These are phyloP conservation scores for Skeletonema costatum DNA, from an alignment of 108 stramenopile genomes.

Conservation along the genomic window DNA sequence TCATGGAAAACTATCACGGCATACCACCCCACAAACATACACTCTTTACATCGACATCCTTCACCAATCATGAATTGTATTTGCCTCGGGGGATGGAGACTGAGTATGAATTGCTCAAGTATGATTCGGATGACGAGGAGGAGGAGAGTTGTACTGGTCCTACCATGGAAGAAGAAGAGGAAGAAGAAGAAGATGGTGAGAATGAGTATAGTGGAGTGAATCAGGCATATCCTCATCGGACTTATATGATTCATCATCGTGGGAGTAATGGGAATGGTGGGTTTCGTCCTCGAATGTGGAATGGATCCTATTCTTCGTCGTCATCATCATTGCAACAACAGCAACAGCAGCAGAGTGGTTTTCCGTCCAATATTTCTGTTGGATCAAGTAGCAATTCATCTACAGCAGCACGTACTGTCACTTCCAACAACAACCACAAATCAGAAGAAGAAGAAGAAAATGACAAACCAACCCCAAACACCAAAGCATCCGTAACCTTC, in stretches of 20 bases:
- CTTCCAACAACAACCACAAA: background rate
- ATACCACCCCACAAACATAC: background rate
- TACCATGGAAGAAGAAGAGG: background rate
- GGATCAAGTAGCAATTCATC: background rate
- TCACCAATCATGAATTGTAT: background rate
- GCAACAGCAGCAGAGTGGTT: background rate
- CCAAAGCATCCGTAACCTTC: constrained; percentile 28
- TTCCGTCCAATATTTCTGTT: background rate
- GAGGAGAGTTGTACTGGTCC: background rate
- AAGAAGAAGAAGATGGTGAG: background rate
- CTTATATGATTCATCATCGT: constrained; percentile 8
- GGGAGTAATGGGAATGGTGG: background rate
- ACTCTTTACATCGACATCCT: background rate
- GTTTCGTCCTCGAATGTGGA: constrained; percentile 13
- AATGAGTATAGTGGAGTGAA: background rate
- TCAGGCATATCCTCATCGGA: constrained; percentile 4
- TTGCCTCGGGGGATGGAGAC: background rate
- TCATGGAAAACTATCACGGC: background rate
- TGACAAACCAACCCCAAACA: background rate
- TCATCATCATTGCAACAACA: background rate
- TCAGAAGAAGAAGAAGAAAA: background rate
- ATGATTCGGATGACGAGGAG: background rate
- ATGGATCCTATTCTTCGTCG: background rate
- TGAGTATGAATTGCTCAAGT: constrained; percentile 1
- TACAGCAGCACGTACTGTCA: background rate